Base-by-base conservation (phyloP, 768 basidiomycete genomes). In the Rhizopogon vesiculosus region DNA sequence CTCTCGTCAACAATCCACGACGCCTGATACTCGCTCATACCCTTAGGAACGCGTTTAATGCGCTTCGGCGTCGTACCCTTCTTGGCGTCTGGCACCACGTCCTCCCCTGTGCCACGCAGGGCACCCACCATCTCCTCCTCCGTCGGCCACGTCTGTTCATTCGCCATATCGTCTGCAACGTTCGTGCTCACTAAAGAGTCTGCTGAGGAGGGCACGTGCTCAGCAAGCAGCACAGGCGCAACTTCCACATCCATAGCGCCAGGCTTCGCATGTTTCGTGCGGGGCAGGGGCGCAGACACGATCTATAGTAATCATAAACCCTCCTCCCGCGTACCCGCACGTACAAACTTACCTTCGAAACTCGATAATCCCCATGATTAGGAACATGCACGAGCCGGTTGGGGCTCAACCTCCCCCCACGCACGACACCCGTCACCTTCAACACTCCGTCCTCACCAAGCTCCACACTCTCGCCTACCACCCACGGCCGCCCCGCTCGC, bases 121-220 rank as follows among this genome's bases (percentile, higher is more conserved):
- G 64, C 72, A 6, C 71, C 79, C 19, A 74, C 75, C 86, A 98
- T 91, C 68, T 98, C 96, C 65, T 98, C 96, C 68, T 98, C 93
- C 0, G 93, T 96, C 1, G 96, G 96, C 95, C 96, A 98, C 0
- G 96, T 99, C 69, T 99, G 96, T 64, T 99, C 96, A 66, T 96
- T 97, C 38, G 80, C 84, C 71, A 97, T 79, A 55, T 91, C 86
- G 63, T 98, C 94, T 4, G 89, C 91, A 22, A 90, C 85, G 67
- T 96, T 94, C 49, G 81, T 86, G 1, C 93, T 93, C 12, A 91
- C 81, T 48, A 98, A 73, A 6, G 93, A 93, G 69, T 98, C 95
- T 0, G 88, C 90, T 1, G 83, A 76, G 0, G 82, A 78, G 0
- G 76, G 64, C 50, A 81, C 74, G 0, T 87, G 85, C 62, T 87